Conservation (phyloP, 2,329 filamentous ascomycete species). For the Cladophialophora immunda region DNA sequence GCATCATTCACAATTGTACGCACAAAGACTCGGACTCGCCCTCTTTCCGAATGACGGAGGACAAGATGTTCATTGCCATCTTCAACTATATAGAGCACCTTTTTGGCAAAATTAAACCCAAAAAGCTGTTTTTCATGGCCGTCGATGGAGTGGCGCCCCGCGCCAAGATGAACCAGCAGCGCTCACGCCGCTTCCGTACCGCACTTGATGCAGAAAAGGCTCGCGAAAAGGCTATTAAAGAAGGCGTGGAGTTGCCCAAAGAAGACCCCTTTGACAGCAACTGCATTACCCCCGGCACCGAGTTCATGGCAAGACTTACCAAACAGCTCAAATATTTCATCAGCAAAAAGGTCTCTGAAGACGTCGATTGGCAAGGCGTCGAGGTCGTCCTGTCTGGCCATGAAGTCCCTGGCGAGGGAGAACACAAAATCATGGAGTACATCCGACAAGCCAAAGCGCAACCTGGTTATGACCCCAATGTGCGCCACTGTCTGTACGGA, state of each 20-base stretch:
- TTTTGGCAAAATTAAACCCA: constrained; percentile 98
- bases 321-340: constrained; percentile 97
- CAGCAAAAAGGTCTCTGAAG: constrained; percentile 97
- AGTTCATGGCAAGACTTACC: constrained; percentile 97
- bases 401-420: constrained; percentile 96
- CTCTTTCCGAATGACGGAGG: constrained; percentile 91
- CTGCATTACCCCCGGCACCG: constrained; percentile 95
- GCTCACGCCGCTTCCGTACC: constrained; percentile 91
- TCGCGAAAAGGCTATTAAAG: constrained; percentile 87
- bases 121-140: constrained; percentile 99
- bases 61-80: constrained; percentile 99
- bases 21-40: constrained; percentile 95
- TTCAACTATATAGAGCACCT: constrained; percentile 99
- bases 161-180: constrained; percentile 99
- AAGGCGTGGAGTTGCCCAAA: constrained; percentile 92
- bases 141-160: constrained; percentile 97
- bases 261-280: constrained; percentile 98
- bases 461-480: constrained; percentile 87
- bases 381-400: constrained; percentile 96
- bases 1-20: constrained; percentile 99
- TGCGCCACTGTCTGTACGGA: constrained; percentile 96
- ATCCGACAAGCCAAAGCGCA: constrained; percentile 97
- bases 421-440: constrained; percentile 99
- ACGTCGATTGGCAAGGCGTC: constrained; percentile 95
- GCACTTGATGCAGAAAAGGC: constrained; percentile 89